phyloP scores from a whole-genome alignment of 257 asterid genomes.

The Solanum rostratum region DNA sequence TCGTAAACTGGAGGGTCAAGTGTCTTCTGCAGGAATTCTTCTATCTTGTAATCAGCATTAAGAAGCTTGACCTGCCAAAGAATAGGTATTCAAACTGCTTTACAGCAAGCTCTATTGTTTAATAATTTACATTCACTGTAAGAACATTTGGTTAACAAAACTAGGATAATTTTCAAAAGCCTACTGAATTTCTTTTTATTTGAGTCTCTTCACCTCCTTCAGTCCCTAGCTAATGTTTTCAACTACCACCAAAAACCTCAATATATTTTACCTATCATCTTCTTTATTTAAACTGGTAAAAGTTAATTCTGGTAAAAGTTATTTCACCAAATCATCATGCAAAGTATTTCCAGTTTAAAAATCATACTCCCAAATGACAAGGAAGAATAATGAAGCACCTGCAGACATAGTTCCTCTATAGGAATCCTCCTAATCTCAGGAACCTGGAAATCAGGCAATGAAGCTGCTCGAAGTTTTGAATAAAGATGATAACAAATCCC shows the following conservation, averaged over 20 bases:
- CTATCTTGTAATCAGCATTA: conserved; percentile 64
- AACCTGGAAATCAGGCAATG: conserved; percentile 75
- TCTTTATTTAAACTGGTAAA: neutral
- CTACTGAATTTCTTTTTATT: neutral
- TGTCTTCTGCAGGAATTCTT: conserved; percentile 66
- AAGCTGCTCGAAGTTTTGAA: conserved; percentile 60
- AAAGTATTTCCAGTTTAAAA: neutral
- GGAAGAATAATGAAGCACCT: conserved; percentile 31
- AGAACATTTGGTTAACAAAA: neutral
- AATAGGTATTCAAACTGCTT: neutral
- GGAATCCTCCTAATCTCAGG: conserved; percentile 98
- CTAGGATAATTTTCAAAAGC: neutral
- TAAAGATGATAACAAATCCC: conserved; percentile 90
- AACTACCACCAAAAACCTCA: neutral
- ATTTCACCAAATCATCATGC: neutral
- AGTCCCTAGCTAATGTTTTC: neutral
- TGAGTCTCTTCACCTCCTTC: neutral
- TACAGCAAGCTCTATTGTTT: neutral
- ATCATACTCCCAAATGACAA: neutral
- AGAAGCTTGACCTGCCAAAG: conserved; percentile 70
- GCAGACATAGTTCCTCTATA: conserved; percentile 83
- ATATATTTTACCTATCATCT: neutral
- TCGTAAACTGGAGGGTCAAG: conserved; percentile 78
- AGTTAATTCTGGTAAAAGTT: neutral
- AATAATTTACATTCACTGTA: neutral